Conservation (phyloP, 257 asterid genomes). For the Nicotiana benthamiana region DNA sequence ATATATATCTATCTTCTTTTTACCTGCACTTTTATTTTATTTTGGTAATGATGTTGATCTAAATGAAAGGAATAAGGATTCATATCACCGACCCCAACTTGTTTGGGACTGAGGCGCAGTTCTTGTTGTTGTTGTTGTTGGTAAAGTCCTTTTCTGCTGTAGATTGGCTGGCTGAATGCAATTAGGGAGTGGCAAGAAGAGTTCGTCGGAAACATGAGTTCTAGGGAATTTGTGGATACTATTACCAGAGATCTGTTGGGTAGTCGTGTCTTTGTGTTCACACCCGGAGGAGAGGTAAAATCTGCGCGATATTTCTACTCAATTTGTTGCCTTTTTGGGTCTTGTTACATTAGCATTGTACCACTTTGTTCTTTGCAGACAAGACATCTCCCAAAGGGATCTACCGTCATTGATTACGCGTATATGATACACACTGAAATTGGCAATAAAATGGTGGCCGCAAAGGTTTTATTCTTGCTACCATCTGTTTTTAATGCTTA, state of each 20-base stretch:
- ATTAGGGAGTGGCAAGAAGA: constrained; percentile 98
- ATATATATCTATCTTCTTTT: no score
- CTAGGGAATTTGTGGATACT: constrained; percentile 91
- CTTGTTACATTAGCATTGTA: background rate
- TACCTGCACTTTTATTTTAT: no score
- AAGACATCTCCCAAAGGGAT: constrained; percentile 80
- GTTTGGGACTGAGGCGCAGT: no score
- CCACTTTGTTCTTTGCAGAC: constrained; percentile 35
- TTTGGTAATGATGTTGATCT: no score
- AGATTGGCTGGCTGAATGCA: constrained; percentile 98
- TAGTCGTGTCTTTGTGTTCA: constrained; percentile 91
- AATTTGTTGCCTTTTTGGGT: background rate
- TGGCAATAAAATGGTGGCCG: constrained; percentile 95
- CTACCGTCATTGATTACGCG: constrained; percentile 77
- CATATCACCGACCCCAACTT: no score
- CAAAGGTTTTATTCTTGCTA: constrained; percentile 44
- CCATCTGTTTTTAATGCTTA: constrained; percentile 1
- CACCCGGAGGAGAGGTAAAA: constrained; percentile 88
- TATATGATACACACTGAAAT: constrained; percentile 86
- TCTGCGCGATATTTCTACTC: background rate
- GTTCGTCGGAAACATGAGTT: constrained; percentile 93
- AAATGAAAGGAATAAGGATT: no score
- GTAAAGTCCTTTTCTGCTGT: constrained; percentile 16
- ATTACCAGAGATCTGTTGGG: constrained; percentile 85
- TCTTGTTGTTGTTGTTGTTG: no score